Percentiles rank a stretch among this genome's conserved stretches.
These are phyloP conservation scores for Diaporthe sp. DNA, from an alignment of 2,329 filamentous ascomycete genomes.

Conservation along the genomic window DNA sequence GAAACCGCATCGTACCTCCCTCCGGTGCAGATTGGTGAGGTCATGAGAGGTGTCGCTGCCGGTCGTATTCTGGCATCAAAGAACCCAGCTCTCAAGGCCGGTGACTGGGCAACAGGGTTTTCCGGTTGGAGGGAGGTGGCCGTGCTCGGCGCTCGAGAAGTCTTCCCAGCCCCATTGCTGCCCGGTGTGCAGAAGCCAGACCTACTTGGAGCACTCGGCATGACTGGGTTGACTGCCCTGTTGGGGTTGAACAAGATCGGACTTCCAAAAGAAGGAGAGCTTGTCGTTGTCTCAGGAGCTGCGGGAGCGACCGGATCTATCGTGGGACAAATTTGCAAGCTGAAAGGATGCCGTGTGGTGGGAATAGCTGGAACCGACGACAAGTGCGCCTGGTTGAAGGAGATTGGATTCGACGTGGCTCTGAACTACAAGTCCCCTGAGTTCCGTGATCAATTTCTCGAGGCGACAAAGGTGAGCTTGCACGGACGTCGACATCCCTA, in stretches of 20 bases:
- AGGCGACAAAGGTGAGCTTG: slow-evolving; percentile 58
- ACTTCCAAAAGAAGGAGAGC: slow-evolving; percentile 71
- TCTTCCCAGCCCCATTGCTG: slow-evolving; percentile 46
- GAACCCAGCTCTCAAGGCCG: slow-evolving; percentile 58
- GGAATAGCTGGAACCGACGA: slow-evolving; percentile 68
- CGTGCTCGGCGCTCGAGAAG: slow-evolving; percentile 58
- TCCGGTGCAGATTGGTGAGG: slow-evolving; percentile 69
- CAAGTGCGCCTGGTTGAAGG: slow-evolving; percentile 72
- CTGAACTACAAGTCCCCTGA: slow-evolving; percentile 77
- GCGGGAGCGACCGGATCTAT: slow-evolving; percentile 77
- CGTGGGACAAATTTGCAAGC: slow-evolving; percentile 75
- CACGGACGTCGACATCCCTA: slow-evolving; percentile 46
- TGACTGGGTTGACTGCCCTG: slow-evolving; percentile 75
- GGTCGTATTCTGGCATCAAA: slow-evolving; percentile 64
- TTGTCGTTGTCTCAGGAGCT: slow-evolving; percentile 76
- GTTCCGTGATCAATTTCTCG: slow-evolving; percentile 71
- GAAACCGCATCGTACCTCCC: slow-evolving; percentile 63
- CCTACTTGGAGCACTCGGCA: slow-evolving; percentile 65
- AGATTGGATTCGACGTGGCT: slow-evolving; percentile 75
- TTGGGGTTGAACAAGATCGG: slow-evolving; percentile 76
- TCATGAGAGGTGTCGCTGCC: slow-evolving; percentile 70
- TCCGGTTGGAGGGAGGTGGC: slow-evolving; percentile 71
- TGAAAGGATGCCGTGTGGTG: slow-evolving; percentile 67
- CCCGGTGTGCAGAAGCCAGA: slow-evolving; percentile 58
- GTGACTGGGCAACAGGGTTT: slow-evolving; percentile 63